Evolutionary conservation across 306 rosid species (phyloP), one percentile per base, ranked within the genome.

Genomic region (Rosa persica): DNA sequence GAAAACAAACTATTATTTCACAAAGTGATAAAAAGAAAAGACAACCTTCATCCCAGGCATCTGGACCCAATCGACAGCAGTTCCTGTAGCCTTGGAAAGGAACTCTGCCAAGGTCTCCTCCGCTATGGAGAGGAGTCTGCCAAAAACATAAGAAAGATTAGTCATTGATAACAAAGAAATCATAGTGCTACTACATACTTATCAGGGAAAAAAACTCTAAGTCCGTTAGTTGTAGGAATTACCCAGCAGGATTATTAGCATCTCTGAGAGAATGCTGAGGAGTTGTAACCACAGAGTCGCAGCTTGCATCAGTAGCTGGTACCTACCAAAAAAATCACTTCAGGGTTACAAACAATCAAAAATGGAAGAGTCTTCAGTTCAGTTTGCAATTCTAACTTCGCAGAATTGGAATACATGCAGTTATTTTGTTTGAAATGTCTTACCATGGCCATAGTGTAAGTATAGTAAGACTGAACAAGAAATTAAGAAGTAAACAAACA

Each of bases 1-100:
- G 36, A 19, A 30, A 52, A 9, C 6, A 20, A 61, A n/a, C 44
- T 20, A 70, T 64, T 6, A 49, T 58, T 48, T 78, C 49, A 60
- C 7, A 36, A 11, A 74, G 38, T 39, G 65, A 4, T 13, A 23
- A 70, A 62, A 82, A 76, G 38, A 65, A 5, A 48, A 80, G 61
- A 36, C 69, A 68, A 96, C 99, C 99, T 96, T 96, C 99, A 96
- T 96, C 98, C 99, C 99, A 91, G 99, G 97, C 99, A 96, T 90
- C 98, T 96, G 99, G 97, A 96, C 98, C 99, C 99, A 96, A 90
- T 96, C 98, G 76, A 96, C 98, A 96, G 99, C 99, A 89, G 98
- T 96, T 91, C 99, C 99, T 67, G 99, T 96, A 85, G 99, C 99
- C 94, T 96, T 96, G 48, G 99, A 96, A 85, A 96, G 97, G 97